These are phyloP conservation scores for Ogataea philodendri DNA, from an alignment of 805 yeast species.

Conservation along the genomic window DNA sequence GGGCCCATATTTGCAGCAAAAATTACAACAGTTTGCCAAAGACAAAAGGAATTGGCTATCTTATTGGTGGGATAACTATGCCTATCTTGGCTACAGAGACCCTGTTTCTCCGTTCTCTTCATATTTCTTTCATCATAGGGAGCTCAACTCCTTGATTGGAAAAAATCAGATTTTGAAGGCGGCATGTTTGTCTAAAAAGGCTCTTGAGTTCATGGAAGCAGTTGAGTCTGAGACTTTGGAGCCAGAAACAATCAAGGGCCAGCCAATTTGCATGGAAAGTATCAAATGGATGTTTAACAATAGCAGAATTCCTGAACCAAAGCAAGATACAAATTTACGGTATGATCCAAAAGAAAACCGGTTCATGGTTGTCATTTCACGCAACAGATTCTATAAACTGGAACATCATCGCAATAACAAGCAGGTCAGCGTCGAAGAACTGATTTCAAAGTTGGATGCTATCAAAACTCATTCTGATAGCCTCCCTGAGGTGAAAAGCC, in stretches of 20 bases:
- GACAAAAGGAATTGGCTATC: constrained; percentile 81
- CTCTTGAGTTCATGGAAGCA: constrained; percentile 62
- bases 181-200: constrained; percentile 65
- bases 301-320: constrained; percentile 70
- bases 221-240: constrained; percentile 72
- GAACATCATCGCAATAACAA: constrained; percentile 53
- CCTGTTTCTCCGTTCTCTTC: constrained; percentile 95
- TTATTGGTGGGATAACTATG: constrained; percentile 91
- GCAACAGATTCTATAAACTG: constrained; percentile 80
- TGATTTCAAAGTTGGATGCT: constrained; percentile 56
- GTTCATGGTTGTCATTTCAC: constrained; percentile 68
- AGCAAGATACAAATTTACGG: constrained; percentile 59
- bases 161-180: constrained; percentile 70
- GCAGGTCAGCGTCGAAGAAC: constrained; percentile 44
- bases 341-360: constrained; percentile 48
- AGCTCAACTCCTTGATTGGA: constrained; percentile 54
- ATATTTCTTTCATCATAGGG: constrained; percentile 83
- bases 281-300: constrained; percentile 90
- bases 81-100: constrained; percentile 86
- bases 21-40: constrained; percentile 56
- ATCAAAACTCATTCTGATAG: constrained; percentile 43
- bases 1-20: constrained; percentile 70
- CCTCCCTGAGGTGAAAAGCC: constrained; percentile 42
- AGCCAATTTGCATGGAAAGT: constrained; percentile 92
- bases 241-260: constrained; percentile 72